Base-by-base conservation (phyloP, 2,329 filamentous ascomycete genomes). In the Penicillium polonicum region DNA sequence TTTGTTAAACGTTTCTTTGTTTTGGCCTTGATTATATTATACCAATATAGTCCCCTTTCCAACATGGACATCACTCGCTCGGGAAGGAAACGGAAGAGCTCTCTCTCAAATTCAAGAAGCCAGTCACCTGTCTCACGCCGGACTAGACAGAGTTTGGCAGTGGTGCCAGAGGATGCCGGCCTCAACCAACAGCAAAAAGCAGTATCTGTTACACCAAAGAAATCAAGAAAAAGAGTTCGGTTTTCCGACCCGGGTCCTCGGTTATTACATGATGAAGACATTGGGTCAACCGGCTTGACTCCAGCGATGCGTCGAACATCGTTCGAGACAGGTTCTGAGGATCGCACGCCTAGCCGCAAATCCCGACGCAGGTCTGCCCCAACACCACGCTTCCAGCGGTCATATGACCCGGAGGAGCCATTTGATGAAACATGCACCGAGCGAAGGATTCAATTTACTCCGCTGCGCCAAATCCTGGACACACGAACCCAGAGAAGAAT, bases 211-310 rank as follows among this genome's bases (percentile, higher is more conserved):
- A 75, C 72, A 27, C 72, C 75, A 4, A 68, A 64, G 36, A 74
- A 67, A 64, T 60, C 67, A 15, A 68, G 68, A 38, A 81, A 80
- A 60, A 74, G 70, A 60, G 75, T 78, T 36, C 76, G 79, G 27
- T 79, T 80, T 63, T 80, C 79, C 2, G 77, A 79, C 49, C 74
- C 76, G 6, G 73, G 73, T 7, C 70, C 71, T 42, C 65, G 59
- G 27, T 31, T 57, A 33, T 39, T 68, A 33, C 66, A 68, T 19
- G 51, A 66, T 33, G 49, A 53, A 45, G 55, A 55, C 6, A 36
- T 55, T 36, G 53, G 55, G 25, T 74, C 74, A 1, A 80, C 78
- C 1, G 78, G 78, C n/a, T 63, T 80, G 7, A 80, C 78, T 4
- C 78, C 78, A 19, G 69, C 73, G 5, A 69, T 80, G 57, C 63